A percentile compares a stretch with the other conserved stretches of the same genome.
phyloP scores from a whole-genome alignment of 768 basidiomycete species.

The Chalciporus piperatus region DNA sequence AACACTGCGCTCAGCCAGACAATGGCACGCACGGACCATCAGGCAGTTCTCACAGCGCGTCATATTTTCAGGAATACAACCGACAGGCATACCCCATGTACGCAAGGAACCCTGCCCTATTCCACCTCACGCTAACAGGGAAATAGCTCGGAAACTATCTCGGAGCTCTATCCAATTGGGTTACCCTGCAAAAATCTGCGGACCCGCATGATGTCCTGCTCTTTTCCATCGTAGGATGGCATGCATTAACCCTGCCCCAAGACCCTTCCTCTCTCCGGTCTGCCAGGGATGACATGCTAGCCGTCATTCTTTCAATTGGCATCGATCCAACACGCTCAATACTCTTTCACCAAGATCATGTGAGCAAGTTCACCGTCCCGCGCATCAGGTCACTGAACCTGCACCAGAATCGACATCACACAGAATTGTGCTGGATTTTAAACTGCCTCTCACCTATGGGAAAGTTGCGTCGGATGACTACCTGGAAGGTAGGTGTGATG shows the following conservation, averaged over 20 bases:
- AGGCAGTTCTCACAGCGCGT: conserved; percentile 32
- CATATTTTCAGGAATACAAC: conserved; percentile 91
- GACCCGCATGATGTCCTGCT: conserved; percentile 60
- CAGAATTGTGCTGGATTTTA: conserved; percentile 88
- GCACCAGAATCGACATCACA: conserved; percentile 73
- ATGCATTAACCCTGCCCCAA: conserved; percentile 91
- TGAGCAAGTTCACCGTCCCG: conserved; percentile 28
- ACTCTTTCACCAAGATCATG: conserved; percentile 89
- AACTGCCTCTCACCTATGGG: conserved; percentile 84
- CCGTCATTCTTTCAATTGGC: conserved; percentile 80
- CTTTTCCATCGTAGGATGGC: conserved; percentile 91
- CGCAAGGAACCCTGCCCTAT: conserved; percentile 15
- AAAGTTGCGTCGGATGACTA: conserved; percentile 86
- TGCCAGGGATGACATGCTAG: conserved; percentile 75
- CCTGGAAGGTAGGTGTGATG: conserved; percentile 75
- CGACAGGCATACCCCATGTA: conserved; percentile 89
- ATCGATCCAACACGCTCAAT: conserved; percentile 72
- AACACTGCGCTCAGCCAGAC: conserved; percentile 1
- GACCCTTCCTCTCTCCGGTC: conserved; percentile 59
- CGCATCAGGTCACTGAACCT: background rate
- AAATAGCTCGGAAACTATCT: conserved; percentile 88
- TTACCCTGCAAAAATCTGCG: conserved; percentile 66
- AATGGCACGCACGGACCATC: background rate
- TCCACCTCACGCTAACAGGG: background rate
- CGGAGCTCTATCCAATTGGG: conserved; percentile 90